These are phyloP conservation scores for Xanthoconium stramineum DNA, from an alignment of 768 basidiomycete genomes.

Conservation along the genomic window DNA sequence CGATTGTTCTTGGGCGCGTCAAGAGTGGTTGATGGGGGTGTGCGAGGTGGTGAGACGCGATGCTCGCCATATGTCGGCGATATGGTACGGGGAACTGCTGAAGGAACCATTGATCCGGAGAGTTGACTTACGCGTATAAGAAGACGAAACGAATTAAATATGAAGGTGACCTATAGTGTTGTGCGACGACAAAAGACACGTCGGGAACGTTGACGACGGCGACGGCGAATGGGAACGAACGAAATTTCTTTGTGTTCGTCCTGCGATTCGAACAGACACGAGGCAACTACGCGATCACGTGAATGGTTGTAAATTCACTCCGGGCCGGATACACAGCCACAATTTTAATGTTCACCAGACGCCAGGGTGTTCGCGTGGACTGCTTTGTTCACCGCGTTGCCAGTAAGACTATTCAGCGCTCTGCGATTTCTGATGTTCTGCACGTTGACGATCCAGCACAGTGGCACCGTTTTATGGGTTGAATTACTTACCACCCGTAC, in stretches of 20 bases:
- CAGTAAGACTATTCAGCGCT: too few relatives aligned
- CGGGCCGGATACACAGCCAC: neutral
- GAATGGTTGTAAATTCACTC: constrained; percentile 21
- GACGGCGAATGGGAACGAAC: constrained; percentile 12
- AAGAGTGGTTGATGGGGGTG: constrained; percentile 26
- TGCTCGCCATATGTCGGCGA: constrained; percentile 31
- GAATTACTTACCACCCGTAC: too few relatives aligned
- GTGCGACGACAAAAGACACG: constrained; percentile 15
- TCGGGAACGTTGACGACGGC: constrained; percentile 18
- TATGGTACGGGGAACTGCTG: constrained; percentile 20
- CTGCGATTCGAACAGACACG: constrained; percentile 32
- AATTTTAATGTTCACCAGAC: too few relatives aligned
- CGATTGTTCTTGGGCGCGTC: constrained; percentile 33
- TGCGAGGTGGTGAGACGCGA: constrained; percentile 30
- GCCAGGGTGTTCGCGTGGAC: too few relatives aligned
- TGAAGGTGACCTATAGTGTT: neutral
- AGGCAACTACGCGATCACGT: constrained; percentile 36
- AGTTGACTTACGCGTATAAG: constrained; percentile 10
- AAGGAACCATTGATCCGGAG: constrained; percentile 20
- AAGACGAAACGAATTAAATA: neutral
- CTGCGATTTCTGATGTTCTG: too few relatives aligned
- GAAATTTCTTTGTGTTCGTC: constrained; percentile 26
- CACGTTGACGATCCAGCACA: too few relatives aligned
- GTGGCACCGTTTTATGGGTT: too few relatives aligned
- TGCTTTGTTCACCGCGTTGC: too few relatives aligned